These are phyloP conservation scores for Agaricales sp. DNA, from an alignment of 1,284 basidiomycete species.

Conservation along the genomic window DNA sequence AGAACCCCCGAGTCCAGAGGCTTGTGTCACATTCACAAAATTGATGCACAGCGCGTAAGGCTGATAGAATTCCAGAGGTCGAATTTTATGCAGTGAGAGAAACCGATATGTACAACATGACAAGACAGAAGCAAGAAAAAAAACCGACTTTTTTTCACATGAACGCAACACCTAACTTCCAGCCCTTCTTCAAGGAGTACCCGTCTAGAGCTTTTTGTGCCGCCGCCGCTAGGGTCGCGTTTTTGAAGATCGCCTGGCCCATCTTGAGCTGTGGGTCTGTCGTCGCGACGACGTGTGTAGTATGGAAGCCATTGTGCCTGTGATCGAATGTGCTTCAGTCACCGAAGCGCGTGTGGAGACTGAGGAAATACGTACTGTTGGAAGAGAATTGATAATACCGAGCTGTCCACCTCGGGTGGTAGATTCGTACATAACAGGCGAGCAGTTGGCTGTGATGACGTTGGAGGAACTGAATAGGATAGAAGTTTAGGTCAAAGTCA, in stretches of 20 bases:
- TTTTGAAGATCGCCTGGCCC: slow-evolving; percentile 70
- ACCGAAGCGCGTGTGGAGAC: background rate
- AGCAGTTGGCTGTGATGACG: slow-evolving; percentile 48
- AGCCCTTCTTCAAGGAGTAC: slow-evolving; percentile 73
- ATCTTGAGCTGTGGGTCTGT: slow-evolving; percentile 56
- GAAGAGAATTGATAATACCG: slow-evolving; percentile 74
- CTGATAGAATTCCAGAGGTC: too few species aligned
- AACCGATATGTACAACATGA: too few species aligned
- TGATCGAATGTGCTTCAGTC: background rate
- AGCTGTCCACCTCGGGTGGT: slow-evolving; percentile 73
- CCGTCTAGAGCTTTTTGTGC: slow-evolving; percentile 74
- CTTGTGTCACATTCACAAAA: too few species aligned
- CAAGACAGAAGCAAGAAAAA: too few species aligned
- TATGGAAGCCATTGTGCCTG: slow-evolving; percentile 71
- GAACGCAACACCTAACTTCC: slow-evolving; percentile 70
- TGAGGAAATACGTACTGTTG: slow-evolving; percentile 57
- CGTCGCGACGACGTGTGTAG: slow-evolving; percentile 52
- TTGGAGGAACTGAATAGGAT: slow-evolving; percentile 34
- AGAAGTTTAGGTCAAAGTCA: slow-evolving; percentile 21
- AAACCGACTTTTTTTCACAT: slow-evolving; percentile 45
- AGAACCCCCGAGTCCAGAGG: too few species aligned
- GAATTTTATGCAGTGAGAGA: too few species aligned
- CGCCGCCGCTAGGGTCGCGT: slow-evolving; percentile 55
- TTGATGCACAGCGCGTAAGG: too few species aligned
- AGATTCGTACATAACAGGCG: slow-evolving; percentile 68